Evolutionary conservation across 495 filamentous ascomycete species (phyloP).

Genomic region (Penicillium paxilli): DNA sequence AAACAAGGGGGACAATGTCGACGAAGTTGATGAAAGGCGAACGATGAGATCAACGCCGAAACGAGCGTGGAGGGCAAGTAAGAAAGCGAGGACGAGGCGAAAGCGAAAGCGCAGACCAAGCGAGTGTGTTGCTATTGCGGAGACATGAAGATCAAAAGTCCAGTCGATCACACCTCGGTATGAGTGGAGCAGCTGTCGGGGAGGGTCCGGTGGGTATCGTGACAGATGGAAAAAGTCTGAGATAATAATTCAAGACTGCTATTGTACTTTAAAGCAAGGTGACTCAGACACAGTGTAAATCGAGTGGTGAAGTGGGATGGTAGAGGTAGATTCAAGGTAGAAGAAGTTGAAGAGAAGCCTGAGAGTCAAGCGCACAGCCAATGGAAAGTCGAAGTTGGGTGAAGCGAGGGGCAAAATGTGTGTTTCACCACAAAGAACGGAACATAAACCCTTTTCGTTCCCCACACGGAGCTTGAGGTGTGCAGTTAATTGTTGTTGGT

Average conservation of each 20-base stretch:
- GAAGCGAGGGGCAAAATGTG: neutral
- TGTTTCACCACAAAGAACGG: neutral
- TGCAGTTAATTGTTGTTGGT: too few species aligned
- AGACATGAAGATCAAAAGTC: constrained; percentile 4
- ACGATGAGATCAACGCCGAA: neutral
- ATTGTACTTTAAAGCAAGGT: too few species aligned
- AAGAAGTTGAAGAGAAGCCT: neutral
- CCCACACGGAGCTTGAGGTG: too few species aligned
- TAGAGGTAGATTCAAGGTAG: too few species aligned
- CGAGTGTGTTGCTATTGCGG: constrained; percentile 3
- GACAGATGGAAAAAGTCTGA: too few species aligned
- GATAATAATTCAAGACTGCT: too few species aligned
- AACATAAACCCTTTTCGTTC: too few species aligned
- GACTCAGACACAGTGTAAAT: too few species aligned
- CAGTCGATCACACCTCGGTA: neutral
- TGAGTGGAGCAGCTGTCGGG: neutral
- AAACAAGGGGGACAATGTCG: neutral
- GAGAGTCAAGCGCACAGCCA: too few species aligned
- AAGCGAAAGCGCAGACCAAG: neutral
- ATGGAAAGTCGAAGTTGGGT: neutral
- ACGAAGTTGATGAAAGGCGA: neutral
- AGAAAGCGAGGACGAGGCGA: neutral
- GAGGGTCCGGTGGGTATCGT: neutral
- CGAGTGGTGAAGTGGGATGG: too few species aligned
- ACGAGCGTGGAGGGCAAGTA: neutral